Evolutionary conservation across 164 flowering plant genomes (phyloP).

Genomic region (grape (Vitis vinifera)): DNA sequence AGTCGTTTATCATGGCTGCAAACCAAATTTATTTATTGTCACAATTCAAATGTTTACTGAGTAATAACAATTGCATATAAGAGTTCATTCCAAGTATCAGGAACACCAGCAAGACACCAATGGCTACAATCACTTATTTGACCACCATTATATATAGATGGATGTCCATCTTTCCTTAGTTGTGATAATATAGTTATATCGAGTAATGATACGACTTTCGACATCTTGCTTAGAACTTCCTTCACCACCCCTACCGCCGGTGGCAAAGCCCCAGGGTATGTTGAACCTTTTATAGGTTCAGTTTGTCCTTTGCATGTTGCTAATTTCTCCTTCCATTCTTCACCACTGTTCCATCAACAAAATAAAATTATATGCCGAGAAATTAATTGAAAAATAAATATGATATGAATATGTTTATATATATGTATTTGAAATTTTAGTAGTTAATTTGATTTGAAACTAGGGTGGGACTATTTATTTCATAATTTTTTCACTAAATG

Average conservation of each 20-base stretch:
- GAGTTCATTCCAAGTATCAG: conserved; percentile 60
- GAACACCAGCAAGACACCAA: conserved; percentile 63
- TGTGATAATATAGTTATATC: conserved; percentile 39
- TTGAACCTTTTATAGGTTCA: conserved; percentile 25
- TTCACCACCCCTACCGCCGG: conserved; percentile 22
- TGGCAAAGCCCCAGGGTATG: conserved; percentile 24
- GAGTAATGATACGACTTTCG: conserved; percentile 26
- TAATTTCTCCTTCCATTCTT: conserved; percentile 28
- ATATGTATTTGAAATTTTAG: too few relatives aligned
- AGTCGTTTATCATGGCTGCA: too few relatives aligned
- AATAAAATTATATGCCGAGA: too few relatives aligned
- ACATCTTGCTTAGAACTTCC: conserved; percentile 27
- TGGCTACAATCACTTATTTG: conserved; percentile 44
- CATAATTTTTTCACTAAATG: too few relatives aligned
- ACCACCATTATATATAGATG: conserved; percentile 27
- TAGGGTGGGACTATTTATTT: too few relatives aligned
- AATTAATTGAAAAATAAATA: too few relatives aligned
- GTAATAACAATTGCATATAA: conserved; percentile 14
- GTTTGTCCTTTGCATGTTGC: conserved; percentile 34
- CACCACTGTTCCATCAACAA: conserved; percentile 19
- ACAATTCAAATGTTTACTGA: too few relatives aligned
- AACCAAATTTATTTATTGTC: too few relatives aligned
- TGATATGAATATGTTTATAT: too few relatives aligned
- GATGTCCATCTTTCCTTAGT: conserved; percentile 51
- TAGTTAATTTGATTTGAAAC: too few relatives aligned